A percentile compares a stretch with the other conserved stretches of the same genome.
These are phyloP conservation scores for Pseudevernia furfuracea DNA, from an alignment of 495 filamentous ascomycete species.

Conservation along the genomic window DNA sequence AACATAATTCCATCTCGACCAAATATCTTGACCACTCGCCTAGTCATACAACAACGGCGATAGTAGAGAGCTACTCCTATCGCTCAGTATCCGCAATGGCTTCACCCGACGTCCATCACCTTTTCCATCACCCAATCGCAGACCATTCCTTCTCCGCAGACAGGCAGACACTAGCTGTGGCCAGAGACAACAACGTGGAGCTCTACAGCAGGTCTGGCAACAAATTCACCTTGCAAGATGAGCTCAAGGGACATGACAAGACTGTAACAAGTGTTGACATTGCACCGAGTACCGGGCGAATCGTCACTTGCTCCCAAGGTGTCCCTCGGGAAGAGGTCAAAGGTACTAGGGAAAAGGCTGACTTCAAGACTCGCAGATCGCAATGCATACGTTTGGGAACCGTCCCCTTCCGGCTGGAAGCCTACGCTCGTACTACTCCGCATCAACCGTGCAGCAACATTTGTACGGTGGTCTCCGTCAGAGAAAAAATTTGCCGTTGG, in stretches of 20 bases:
- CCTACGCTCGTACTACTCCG: constrained; percentile 93
- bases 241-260: constrained; percentile 94
- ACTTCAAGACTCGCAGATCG: constrained; percentile 53
- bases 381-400: constrained; percentile 97
- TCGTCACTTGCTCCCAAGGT: constrained; percentile 98
- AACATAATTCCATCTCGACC: background rate
- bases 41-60: constrained; percentile 37
- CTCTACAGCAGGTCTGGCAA: constrained; percentile 69
- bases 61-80: constrained; percentile 99
- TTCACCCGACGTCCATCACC: constrained; percentile 83
- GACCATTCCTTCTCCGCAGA: constrained; percentile 98
- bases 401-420: constrained; percentile 83
- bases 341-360: background rate
- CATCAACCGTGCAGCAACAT: constrained; percentile 94
- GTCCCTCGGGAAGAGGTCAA: constrained; percentile 13
- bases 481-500: constrained; percentile 97
- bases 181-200: constrained; percentile 84
- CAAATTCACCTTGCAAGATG: constrained; percentile 78
- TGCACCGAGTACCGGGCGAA: constrained; percentile 78
- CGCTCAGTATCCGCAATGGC: constrained; percentile 57
- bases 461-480: constrained; percentile 93
- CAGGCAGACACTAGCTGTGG: constrained; percentile 78
- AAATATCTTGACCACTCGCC: background rate
- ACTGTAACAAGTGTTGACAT: constrained; percentile 94
- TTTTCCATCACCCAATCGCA: constrained; percentile 92